Conservation (phyloP, 768 basidiomycete species). For the Nidula microcarpa region DNA sequence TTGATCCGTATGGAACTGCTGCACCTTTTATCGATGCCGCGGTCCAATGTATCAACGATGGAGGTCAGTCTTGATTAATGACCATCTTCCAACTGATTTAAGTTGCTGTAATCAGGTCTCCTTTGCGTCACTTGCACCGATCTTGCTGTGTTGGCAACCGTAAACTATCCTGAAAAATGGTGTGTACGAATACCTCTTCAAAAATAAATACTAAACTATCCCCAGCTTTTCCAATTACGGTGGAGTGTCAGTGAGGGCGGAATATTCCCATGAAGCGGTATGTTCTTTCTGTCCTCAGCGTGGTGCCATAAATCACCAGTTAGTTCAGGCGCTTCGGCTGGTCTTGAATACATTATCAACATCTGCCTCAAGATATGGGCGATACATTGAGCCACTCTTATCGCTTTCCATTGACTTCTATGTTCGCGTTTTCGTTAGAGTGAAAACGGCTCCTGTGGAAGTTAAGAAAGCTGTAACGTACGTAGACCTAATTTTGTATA, state of each 20-base stretch:
- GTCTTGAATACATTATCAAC: slow-evolving; percentile 85
- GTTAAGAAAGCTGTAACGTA: slow-evolving; percentile 84
- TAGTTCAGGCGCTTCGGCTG: slow-evolving; percentile 75
- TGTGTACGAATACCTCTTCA: slow-evolving; percentile 19
- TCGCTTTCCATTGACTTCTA: slow-evolving; percentile 98
- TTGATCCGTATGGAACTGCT: slow-evolving; percentile 97
- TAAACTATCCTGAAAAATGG: slow-evolving; percentile 98
- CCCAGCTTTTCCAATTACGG: slow-evolving; percentile 92
- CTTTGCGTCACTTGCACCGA: slow-evolving; percentile 97
- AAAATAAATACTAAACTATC: background rate
- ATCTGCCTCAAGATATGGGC: slow-evolving; percentile 88
- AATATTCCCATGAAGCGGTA: slow-evolving; percentile 93
- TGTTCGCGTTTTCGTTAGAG: slow-evolving; percentile 83
- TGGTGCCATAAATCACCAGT: slow-evolving; percentile 2
- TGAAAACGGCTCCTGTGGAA: slow-evolving; percentile 70
- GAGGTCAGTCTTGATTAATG: slow-evolving; percentile 48
- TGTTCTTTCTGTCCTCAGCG: slow-evolving; percentile 14
- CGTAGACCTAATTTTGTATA: slow-evolving; percentile 16
- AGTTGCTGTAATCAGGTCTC: slow-evolving; percentile 51
- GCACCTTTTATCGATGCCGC: slow-evolving; percentile 96
- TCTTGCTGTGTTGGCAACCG: slow-evolving; percentile 87
- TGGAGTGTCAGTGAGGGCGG: slow-evolving; percentile 84
- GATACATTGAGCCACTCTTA: slow-evolving; percentile 84
- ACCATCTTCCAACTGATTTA: background rate
- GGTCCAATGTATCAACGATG: slow-evolving; percentile 83